phyloP scores from a whole-genome alignment of 169 alveolate genomes.

The Eimeria mitis region DNA sequence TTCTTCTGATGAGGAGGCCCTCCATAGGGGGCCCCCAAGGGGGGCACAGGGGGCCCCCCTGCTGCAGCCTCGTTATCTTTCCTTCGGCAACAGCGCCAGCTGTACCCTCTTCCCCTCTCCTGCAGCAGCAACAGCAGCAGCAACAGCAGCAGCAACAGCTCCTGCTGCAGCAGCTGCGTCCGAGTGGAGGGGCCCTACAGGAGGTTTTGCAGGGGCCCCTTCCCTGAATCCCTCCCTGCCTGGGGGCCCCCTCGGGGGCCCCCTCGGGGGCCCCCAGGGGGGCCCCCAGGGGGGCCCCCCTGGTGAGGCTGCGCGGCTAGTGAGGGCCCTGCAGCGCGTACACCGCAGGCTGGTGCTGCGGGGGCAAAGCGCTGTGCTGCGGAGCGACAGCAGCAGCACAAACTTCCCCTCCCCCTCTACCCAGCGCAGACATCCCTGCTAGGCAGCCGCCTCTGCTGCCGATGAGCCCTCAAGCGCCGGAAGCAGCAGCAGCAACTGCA shows the following conservation, averaged over 20 bases:
- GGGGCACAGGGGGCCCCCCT: slow-evolving; percentile 38
- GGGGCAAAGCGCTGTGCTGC: slow-evolving; percentile 60
- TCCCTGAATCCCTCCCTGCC: neutral
- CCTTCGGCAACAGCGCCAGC: slow-evolving; percentile 55
- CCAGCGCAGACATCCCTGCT: neutral
- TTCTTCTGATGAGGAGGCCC: neutral
- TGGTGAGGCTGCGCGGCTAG: slow-evolving; percentile 4
- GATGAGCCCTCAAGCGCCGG: neutral
- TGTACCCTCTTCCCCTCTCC: slow-evolving; percentile 29
- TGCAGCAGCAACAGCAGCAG: slow-evolving; percentile 35
- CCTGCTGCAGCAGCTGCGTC: too few species aligned
- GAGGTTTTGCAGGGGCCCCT: slow-evolving; percentile 21
- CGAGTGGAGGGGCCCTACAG: neutral
- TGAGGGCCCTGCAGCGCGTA: slow-evolving; percentile 18
- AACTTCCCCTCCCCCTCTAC: neutral
- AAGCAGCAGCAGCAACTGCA: slow-evolving; percentile 15
- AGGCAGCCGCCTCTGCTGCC: neutral
- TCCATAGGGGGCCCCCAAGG: slow-evolving; percentile 26
- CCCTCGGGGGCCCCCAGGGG: too few species aligned
- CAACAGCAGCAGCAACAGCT: neutral
- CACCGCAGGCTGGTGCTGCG: slow-evolving; percentile 49
- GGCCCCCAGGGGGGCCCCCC: too few species aligned
- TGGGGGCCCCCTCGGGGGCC: too few species aligned
- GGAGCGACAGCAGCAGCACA: slow-evolving; percentile 72
- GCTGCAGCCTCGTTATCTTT: neutral